Base-by-base conservation (phyloP, 768 basidiomycete genomes). In the Sutorius australiensis region DNA sequence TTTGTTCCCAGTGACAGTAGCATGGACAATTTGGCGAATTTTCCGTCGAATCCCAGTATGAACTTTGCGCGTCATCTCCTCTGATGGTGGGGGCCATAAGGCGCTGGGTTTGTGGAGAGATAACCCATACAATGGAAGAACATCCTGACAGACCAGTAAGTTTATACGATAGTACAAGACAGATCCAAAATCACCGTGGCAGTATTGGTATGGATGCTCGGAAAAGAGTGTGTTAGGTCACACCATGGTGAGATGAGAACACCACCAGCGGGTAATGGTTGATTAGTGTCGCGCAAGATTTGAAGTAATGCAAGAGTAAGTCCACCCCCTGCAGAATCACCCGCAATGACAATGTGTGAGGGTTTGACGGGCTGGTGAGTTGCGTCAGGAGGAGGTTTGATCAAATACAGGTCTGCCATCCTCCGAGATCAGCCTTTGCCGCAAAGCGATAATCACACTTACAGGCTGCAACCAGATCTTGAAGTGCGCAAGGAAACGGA, bases 321-420 rank as follows among this genome's bases (percentile, higher is more conserved):
- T 0, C 92, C 93, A 8, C 94, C 97, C 6, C 97, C 97, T 0
- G 95, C 95, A 19, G 92, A 94, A 71, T 94, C 93, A 3, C 97
- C 97, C 0, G 86, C 86, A 16, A 98, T 73, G 11, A 98, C 80
- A 33, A 99, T 87, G 59, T 86, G 84, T 0, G 78, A 76, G 0
- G 97, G 93, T 41, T 86, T 78, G 6, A 99, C 84, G 0, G 95
- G 82, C 13, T 72, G 69, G 70, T 98, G 97, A 17, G 80, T 75
- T 5, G 90, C 83, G 3, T 75, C 87, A 7, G 82, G 76, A 6
- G 95, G 95, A 1, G 95, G 94, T n/a, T 78, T 75, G 54, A 95
- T 92, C 24, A 99, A 75, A 71, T 87, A 99, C 6, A 99, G 67
- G 62, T 97, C 91, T 92, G 51, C 12, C 27, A 47, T 39, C 17